phyloP scores from a whole-genome alignment of 371 early-diverging fungal species.

The Choanephora cucurbitarum region DNA sequence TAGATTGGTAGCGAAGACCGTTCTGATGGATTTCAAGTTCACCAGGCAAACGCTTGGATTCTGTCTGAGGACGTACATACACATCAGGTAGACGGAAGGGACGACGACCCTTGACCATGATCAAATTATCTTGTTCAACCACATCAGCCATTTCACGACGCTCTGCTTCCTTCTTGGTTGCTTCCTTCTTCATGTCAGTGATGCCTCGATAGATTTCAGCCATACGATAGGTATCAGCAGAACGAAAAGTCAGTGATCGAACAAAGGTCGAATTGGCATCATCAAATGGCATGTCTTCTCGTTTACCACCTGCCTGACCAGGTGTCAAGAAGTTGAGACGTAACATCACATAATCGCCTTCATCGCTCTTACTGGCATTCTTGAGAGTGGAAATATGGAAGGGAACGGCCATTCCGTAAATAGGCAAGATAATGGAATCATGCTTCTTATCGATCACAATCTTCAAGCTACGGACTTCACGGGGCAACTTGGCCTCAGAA shows the following conservation, averaged over 20 bases:
- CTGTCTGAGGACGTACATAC: constrained; percentile 83
- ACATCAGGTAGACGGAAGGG: constrained; percentile 86
- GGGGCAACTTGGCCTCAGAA: constrained; percentile 85
- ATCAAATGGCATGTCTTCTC: constrained; percentile 88
- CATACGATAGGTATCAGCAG: constrained; percentile 83
- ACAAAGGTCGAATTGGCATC: constrained; percentile 91
- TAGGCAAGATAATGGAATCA: constrained; percentile 93
- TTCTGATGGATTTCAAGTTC: constrained; percentile 95
- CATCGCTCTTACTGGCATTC: constrained; percentile 94
- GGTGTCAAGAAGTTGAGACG: constrained; percentile 98
- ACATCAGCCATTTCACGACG: constrained; percentile 94
- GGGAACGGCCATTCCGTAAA: constrained; percentile 97
- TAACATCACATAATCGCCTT: constrained; percentile 92
- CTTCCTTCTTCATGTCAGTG: constrained; percentile 87
- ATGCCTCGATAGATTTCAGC: constrained; percentile 84
- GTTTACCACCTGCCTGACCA: constrained; percentile 89
- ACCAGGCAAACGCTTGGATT: constrained; percentile 88
- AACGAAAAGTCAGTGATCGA: constrained; percentile 88
- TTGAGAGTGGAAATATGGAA: constrained; percentile 98
- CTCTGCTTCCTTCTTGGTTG: constrained; percentile 89
- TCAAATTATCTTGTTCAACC: constrained; percentile 91
- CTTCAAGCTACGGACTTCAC: constrained; percentile 69
- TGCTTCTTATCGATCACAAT: constrained; percentile 91
- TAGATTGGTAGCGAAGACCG: constrained; percentile 90
- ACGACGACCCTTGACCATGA: constrained; percentile 78